Evolutionary conservation across 192 early-diverging fungal species (phyloP).

Genomic region (Spinellus fusiger): DNA sequence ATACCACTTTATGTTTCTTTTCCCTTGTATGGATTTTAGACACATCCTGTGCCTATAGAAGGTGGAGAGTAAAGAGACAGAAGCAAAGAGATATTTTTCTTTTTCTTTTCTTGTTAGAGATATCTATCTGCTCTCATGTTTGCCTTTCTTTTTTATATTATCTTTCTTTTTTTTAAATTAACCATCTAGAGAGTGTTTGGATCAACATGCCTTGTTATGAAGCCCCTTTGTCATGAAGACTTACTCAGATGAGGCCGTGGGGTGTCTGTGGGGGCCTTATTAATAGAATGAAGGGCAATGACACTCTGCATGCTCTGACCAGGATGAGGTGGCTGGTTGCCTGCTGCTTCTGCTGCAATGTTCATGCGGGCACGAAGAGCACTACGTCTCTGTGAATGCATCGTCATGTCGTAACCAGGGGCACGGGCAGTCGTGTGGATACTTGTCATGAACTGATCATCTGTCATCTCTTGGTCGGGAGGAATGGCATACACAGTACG

Average conservation of each 20-base stretch:
- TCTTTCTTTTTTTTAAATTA: no score
- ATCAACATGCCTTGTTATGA: no score
- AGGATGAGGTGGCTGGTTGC: conserved; percentile 1
- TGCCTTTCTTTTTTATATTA: no score
- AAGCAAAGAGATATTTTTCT: no score
- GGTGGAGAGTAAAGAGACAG: no score
- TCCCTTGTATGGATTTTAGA: no score
- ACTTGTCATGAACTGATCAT: conserved; percentile 28
- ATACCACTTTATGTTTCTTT: no score
- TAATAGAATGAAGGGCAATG: background rate
- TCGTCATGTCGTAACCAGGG: background rate
- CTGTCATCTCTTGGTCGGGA: conserved; percentile 37
- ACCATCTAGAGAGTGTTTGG: no score
- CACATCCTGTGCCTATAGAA: no score
- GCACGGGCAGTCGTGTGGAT: background rate
- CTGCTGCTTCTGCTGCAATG: conserved; percentile 27
- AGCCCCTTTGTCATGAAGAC: no score
- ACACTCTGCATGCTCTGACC: background rate
- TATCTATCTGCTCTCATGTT: no score
- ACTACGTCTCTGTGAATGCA: conserved; percentile 22
- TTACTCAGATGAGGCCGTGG: background rate
- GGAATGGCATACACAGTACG: conserved; percentile 43
- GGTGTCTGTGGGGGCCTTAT: background rate
- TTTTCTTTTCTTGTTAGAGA: no score
- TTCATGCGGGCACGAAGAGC: conserved; percentile 20